phyloP scores from a whole-genome alignment of 2,329 filamentous ascomycete genomes.

The Aurifilum marmelostoma region DNA sequence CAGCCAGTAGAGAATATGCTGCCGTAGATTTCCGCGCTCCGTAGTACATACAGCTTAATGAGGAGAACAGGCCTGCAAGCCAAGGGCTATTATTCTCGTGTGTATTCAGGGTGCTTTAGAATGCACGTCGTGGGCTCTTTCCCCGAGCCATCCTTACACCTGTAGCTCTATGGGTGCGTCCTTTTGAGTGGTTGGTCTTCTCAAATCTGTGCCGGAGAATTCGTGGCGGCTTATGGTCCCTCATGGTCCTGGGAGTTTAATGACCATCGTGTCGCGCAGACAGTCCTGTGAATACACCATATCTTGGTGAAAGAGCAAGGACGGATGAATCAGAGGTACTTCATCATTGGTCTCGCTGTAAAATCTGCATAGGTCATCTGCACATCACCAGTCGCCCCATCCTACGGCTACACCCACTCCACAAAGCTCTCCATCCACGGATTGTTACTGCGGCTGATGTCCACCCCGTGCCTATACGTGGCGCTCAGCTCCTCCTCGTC shows the following conservation, averaged over 20 bases:
- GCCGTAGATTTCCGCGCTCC: not conserved
- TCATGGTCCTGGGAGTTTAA: not conserved
- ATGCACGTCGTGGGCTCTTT: too few species aligned
- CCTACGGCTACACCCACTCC: constrained; percentile 40
- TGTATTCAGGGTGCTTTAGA: too few species aligned
- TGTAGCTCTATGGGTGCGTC: too few species aligned
- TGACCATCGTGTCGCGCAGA: not conserved
- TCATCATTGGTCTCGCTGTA: not conserved
- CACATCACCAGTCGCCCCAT: not conserved
- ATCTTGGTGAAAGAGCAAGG: not conserved
- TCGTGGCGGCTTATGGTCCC: too few species aligned
- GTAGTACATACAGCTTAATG: not conserved
- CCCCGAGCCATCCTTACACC: too few species aligned
- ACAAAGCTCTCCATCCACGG: constrained; percentile 50
- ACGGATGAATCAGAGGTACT: not conserved
- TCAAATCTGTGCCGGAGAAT: too few species aligned
- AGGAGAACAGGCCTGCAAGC: not conserved
- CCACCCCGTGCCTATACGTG: constrained; percentile 66
- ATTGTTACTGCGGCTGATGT: constrained; percentile 52
- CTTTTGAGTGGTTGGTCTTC: too few species aligned
- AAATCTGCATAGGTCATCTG: not conserved
- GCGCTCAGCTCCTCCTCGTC: constrained; percentile 74
- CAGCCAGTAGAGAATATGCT: not conserved
- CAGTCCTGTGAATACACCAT: not conserved
- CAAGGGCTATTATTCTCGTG: too few species aligned